A percentile compares a stretch with the other conserved stretches of the same genome.
Evolutionary conservation across 2,329 filamentous ascomycete species (phyloP).

Genomic region (Arthroderma uncinatum): DNA sequence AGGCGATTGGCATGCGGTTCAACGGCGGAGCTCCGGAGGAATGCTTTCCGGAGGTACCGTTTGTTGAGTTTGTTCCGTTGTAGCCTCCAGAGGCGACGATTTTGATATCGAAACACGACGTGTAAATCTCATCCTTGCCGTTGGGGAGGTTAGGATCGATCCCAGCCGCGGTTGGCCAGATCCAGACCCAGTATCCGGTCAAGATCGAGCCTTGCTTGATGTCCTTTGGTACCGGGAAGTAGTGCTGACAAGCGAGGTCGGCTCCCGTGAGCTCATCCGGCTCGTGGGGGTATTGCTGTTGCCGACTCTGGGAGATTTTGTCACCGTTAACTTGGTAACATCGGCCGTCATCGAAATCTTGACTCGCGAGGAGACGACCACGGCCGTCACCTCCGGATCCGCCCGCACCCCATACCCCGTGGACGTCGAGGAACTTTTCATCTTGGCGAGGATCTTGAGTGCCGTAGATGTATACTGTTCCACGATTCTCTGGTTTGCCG

Average conservation of each 20-base stretch:
- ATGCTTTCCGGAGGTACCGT: constrained; percentile 3
- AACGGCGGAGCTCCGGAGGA: constrained; percentile 28
- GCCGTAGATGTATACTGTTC: constrained; percentile 65
- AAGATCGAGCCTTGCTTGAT: constrained; percentile 53
- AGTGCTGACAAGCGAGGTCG: constrained; percentile 68
- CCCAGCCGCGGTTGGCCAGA: constrained; percentile 58
- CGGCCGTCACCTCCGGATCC: constrained; percentile 71
- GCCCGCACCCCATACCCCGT: constrained; percentile 65
- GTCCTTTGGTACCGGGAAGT: constrained; percentile 62
- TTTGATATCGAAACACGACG: constrained; percentile 41
- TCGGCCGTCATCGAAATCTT: constrained; percentile 79
- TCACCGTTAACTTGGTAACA: constrained; percentile 70
- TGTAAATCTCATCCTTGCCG: constrained; percentile 39
- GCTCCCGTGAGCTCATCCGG: constrained; percentile 43
- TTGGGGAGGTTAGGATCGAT: constrained; percentile 28
- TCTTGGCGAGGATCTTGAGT: constrained; percentile 49
- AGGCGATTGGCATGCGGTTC: constrained; percentile 30
- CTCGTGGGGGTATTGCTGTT: constrained; percentile 42
- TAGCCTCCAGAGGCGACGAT: constrained; percentile 23
- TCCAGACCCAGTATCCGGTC: constrained; percentile 94
- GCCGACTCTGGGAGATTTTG: constrained; percentile 49
- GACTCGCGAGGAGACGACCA: constrained; percentile 62
- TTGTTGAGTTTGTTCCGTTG: not conserved
- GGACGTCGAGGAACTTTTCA: constrained; percentile 53
- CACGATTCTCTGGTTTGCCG: constrained; percentile 54